Base-by-base conservation (phyloP, 2,329 filamentous ascomycete species). In the Talaromyces sp. region DNA sequence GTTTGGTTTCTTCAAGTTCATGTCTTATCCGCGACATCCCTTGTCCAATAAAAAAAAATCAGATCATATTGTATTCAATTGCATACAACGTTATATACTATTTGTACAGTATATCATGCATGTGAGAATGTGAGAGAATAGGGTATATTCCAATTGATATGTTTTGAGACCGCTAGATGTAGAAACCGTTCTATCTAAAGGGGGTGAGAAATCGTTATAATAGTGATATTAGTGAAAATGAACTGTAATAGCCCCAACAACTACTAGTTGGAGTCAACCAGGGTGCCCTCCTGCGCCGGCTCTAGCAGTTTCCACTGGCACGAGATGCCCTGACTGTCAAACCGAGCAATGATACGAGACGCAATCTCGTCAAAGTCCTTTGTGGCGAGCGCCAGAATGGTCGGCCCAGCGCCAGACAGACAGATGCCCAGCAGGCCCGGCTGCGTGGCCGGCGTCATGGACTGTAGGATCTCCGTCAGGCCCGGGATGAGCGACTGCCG, bases 341-440 rank as follows among this genome's bases (percentile, higher is more conserved):
- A 93, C 69, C 86, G 84, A 35, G 81, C 78, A 63, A 96, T 86
- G 68, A 96, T 91, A 70, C 86, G 85, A 56, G 86, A 78, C 3
- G 95, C 93, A 68, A 99, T 98, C 61, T 86, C 82, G 62, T 92
- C 88, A 72, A 97, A 98, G 78, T 96, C 90, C 66, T 88, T 83
- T 1, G 93, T 97, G 1, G 95, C 95, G 46, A 99, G 83, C 3
- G 93, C 95, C 51, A 99, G 81, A 65, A 99, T 97, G 29, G 93
- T 98, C 24, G 95, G 95, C 0, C 95, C 95, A 8, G 95, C 95
- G 21, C 95, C 95, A 0, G 93, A 97, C 27, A 99, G 82, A 74
- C 95, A 99, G 64, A 98, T 96, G 46, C 95, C 95, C 58, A 97
- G 83, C 58, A 99, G 85, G 6, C 95, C 95, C 1, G 90, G 87